phyloP scores from a whole-genome alignment of 345 rosid species.

The Syzygium aqueum region DNA sequence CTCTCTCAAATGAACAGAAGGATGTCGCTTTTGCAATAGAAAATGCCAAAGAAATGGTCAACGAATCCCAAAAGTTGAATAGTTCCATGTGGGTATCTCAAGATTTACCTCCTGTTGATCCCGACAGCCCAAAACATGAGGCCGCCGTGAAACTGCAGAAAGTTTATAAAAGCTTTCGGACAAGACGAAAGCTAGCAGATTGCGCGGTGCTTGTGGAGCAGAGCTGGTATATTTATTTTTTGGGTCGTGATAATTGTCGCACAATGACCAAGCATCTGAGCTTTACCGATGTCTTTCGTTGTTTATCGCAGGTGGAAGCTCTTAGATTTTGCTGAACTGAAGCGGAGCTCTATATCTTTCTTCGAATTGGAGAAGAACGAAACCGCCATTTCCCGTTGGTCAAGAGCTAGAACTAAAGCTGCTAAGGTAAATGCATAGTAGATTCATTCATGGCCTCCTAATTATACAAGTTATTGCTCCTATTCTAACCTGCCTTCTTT shows the following conservation, averaged over 20 bases:
- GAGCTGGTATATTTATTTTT: constrained; percentile 48
- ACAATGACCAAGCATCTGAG: neutral
- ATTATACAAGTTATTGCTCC: neutral
- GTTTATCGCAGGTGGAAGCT: constrained; percentile 68
- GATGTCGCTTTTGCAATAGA: neutral
- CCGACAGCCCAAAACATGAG: constrained; percentile 53
- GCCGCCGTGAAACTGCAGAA: constrained; percentile 87
- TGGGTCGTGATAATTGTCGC: constrained; percentile 4
- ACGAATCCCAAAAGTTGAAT: neutral
- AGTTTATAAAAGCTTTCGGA: constrained; percentile 88
- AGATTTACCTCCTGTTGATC: constrained; percentile 29
- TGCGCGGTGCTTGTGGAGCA: constrained; percentile 89
- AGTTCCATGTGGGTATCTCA: neutral
- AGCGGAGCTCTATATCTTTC: constrained; percentile 81
- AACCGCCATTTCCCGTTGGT: constrained; percentile 93
- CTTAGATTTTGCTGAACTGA: constrained; percentile 79
- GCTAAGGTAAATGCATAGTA: constrained; percentile 37
- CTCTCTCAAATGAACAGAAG: constrained; percentile 8
- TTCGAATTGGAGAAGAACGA: constrained; percentile 88
- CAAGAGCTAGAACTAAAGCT: constrained; percentile 88
- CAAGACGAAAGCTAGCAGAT: constrained; percentile 91
- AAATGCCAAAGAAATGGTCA: constrained; percentile 1
- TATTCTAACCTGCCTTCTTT: neutral
- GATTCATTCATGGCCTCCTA: neutral
- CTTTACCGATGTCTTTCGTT: neutral